Evolutionary conservation across 352 stramenopile genomes (phyloP).

Genomic region (Phytophthora litchii): DNA sequence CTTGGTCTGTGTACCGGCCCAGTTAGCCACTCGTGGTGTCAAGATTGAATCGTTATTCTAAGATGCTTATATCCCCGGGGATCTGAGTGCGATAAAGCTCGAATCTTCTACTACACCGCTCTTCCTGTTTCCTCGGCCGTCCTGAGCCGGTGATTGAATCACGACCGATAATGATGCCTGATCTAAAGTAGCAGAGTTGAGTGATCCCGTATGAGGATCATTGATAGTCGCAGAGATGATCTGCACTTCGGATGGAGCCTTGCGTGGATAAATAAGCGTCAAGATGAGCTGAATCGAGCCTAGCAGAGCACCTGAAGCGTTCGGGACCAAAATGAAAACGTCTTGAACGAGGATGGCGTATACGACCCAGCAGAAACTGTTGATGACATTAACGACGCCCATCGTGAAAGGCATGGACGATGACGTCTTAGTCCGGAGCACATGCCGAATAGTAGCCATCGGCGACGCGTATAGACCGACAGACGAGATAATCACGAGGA

Average conservation of each 20-base stretch:
- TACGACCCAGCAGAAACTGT: constrained; percentile 51
- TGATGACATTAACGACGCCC: constrained; percentile 41
- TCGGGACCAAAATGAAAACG: constrained; percentile 52
- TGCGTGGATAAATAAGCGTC: constrained; percentile 39
- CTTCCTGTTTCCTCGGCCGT: constrained; percentile 13
- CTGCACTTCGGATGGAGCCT: constrained; percentile 24
- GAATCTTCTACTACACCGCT: constrained; percentile 3
- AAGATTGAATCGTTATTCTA: neutral
- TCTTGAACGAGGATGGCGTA: constrained; percentile 38
- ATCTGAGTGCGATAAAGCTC: constrained; percentile 21
- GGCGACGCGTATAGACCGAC: constrained; percentile 38
- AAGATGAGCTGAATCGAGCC: constrained; percentile 37
- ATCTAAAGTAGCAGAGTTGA: constrained; percentile 14
- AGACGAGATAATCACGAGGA: constrained; percentile 42
- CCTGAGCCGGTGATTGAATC: constrained; percentile 18
- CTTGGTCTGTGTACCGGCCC: no score
- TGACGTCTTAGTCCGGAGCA: constrained; percentile 47
- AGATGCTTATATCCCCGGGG: constrained; percentile 11
- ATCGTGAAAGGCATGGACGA: constrained; percentile 58
- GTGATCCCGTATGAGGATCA: constrained; percentile 12
- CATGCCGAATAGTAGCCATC: constrained; percentile 41
- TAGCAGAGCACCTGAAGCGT: constrained; percentile 37
- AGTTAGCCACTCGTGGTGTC: neutral
- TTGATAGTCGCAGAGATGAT: constrained; percentile 24
- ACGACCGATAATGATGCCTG: constrained; percentile 27